Percentiles rank a stretch among this genome's conserved stretches.
These are phyloP conservation scores for Haplosporangium sp. DNA, from an alignment of 371 early-diverging fungal species.

Conservation along the genomic window DNA sequence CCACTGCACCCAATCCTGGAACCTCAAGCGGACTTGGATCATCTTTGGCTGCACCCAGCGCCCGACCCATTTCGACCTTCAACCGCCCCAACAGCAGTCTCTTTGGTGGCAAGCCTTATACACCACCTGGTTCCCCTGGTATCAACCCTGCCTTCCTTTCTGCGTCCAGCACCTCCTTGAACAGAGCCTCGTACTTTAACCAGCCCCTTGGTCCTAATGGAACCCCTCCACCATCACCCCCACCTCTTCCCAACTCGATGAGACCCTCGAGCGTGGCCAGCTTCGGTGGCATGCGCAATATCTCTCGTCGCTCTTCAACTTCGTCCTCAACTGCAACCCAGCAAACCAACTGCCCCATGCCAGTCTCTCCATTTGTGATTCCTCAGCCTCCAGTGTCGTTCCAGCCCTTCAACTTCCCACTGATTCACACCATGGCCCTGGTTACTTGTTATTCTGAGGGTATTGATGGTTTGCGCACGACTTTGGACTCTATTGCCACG, in stretches of 20 bases:
- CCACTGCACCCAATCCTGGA: constrained; percentile 19
- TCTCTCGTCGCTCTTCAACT: constrained; percentile 59
- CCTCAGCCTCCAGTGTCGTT: constrained; percentile 65
- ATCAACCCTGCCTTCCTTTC: constrained; percentile 51
- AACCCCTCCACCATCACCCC: constrained; percentile 48
- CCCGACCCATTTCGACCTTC: constrained; percentile 44
- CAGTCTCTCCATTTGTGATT: constrained; percentile 46
- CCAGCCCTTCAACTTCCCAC: constrained; percentile 76
- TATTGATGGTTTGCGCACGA: constrained; percentile 88
- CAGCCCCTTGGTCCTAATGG: constrained; percentile 42
- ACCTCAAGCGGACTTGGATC: constrained; percentile 14
- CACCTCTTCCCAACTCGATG: constrained; percentile 40
- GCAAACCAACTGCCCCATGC: constrained; percentile 43
- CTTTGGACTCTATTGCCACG: constrained; percentile 94
- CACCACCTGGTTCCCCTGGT: constrained; percentile 48
- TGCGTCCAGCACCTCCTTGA: constrained; percentile 38
- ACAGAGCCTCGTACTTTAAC: constrained; percentile 42
- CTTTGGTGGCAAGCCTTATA: constrained; percentile 46
- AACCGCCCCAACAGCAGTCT: constrained; percentile 35
- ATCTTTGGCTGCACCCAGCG: constrained; percentile 27
- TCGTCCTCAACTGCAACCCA: constrained; percentile 54
- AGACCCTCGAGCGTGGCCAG: constrained; percentile 39
- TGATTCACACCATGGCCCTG: constrained; percentile 81
- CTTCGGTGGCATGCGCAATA: constrained; percentile 48
- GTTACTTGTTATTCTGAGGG: constrained; percentile 96